Percentiles rank a stretch among this genome's conserved stretches.
These are phyloP conservation scores for Ceratobasidium theobromae DNA, from an alignment of 1,284 basidiomycete genomes.

Conservation along the genomic window DNA sequence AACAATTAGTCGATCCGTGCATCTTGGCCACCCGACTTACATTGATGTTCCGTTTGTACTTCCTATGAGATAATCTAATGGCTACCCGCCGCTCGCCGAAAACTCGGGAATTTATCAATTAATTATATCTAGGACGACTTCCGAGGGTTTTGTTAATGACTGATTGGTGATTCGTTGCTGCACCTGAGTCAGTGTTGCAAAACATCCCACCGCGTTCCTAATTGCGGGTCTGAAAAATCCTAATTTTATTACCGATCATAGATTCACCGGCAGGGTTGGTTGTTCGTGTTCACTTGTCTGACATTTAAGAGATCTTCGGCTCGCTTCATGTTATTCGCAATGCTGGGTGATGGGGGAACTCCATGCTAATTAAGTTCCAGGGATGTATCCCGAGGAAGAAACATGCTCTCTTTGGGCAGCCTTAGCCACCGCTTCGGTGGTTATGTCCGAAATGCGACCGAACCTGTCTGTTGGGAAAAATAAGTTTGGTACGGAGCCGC, in stretches of 20 bases:
- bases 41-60: background rate
- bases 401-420: conserved; percentile 33
- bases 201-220: background rate
- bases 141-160: conserved; percentile 15
- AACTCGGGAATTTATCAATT: background rate
- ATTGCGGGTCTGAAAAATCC: background rate
- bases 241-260: background rate
- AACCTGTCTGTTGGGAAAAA: conserved; percentile 26
- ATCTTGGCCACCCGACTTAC: too few species aligned
- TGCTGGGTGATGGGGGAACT: conserved; percentile 5
- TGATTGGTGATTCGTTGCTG: background rate
- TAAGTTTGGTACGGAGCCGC: background rate
- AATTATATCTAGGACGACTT: conserved; percentile 4
- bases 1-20: too few species aligned
- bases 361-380: conserved; percentile 25
- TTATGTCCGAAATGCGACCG: conserved; percentile 32
- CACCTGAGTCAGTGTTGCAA: conserved; percentile 16
- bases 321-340: conserved; percentile 15
- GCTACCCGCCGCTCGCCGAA: conserved; percentile 16
- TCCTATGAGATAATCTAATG: background rate
- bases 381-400: conserved; percentile 13
- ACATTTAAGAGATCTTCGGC: conserved; percentile 16
- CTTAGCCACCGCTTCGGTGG: conserved; percentile 24
- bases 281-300: background rate
- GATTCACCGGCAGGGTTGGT: background rate